phyloP scores from a whole-genome alignment of 768 basidiomycete genomes.

The Gelatoporia subvermispora region DNA sequence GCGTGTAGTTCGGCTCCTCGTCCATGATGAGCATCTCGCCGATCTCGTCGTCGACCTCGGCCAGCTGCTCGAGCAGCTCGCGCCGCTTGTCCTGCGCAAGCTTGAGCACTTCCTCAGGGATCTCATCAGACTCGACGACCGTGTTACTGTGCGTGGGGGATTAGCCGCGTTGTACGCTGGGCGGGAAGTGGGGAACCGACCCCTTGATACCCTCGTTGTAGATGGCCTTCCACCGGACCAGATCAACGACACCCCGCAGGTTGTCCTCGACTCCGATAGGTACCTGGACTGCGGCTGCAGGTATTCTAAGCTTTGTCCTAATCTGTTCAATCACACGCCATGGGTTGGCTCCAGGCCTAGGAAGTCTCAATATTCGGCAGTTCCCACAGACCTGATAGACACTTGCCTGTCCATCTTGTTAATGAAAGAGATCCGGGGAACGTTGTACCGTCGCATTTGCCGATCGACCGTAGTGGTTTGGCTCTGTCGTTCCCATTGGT shows the following conservation, averaged over 20 bases:
- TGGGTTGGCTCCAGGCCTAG: slow-evolving; percentile 92
- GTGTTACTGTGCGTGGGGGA: slow-evolving; percentile 45
- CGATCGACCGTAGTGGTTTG: slow-evolving; percentile 99
- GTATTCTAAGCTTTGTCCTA: slow-evolving; percentile 82
- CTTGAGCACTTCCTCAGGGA: slow-evolving; percentile 69
- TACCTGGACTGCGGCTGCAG: slow-evolving; percentile 92
- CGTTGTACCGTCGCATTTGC: slow-evolving; percentile 96
- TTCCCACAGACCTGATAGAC: not conserved
- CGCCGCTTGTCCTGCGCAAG: slow-evolving; percentile 79
- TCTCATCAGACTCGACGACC: slow-evolving; percentile 80
- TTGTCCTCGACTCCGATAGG: slow-evolving; percentile 90
- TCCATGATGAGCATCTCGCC: slow-evolving; percentile 89
- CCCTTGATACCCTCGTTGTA: slow-evolving; percentile 96
- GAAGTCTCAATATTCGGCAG: not conserved
- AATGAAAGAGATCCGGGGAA: slow-evolving; percentile 93
- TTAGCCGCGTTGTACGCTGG: not conserved
- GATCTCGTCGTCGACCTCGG: slow-evolving; percentile 95
- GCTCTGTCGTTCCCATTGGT: slow-evolving; percentile 43
- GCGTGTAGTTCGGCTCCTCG: slow-evolving; percentile 61
- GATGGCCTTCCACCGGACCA: slow-evolving; percentile 90
- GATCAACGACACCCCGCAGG: slow-evolving; percentile 87
- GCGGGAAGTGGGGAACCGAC: slow-evolving; percentile 38
- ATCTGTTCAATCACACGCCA: slow-evolving; percentile 94
- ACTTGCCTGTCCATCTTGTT: slow-evolving; percentile 96
- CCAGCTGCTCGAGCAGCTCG: slow-evolving; percentile 91